Base-by-base conservation (phyloP, 2,329 filamentous ascomycete species). In the Phymatotrichopsis omnivora region DNA sequence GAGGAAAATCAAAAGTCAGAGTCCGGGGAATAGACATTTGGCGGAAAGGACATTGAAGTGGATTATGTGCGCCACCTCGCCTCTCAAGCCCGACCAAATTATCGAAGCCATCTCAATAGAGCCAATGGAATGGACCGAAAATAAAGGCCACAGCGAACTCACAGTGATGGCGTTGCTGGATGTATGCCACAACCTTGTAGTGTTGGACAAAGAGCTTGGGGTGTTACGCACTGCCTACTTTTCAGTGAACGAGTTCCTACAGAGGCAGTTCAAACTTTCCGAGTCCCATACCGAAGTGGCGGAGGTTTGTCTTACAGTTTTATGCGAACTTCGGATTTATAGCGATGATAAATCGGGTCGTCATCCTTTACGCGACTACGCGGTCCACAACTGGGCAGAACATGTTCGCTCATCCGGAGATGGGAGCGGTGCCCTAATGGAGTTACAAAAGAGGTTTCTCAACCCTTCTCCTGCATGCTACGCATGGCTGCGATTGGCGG, bases 171-270 rank as follows among this genome's bases (percentile, higher is more conserved):
- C 3, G 5, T 8, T 43, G 12, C 32, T 43, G 8, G 41, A 43
- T 28, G 37, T 46, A 8, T 49, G 47, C 23, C 36, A 49, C 8
- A 49, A 49, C n/a, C 37, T 49, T 17, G 14, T 49, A 4, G 31
- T 49, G 7, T 33, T 42, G 12, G 42, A 49, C 24, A 17, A 49
- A 22, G 12, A 43, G 23, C 37, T 49, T 1, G 11, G 20, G 6
- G 30, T 46, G 19, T 20, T 49, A 27, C 36, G 47, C 30, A 41
- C 46, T 20, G 42, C 37, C 23, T 42, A 49, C 32, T 43, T 42
- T 31, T 49, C 47, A 6, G 42, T 49, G 7, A 36, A 47, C 1
- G 42, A 49, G 19, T 49, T 44, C 19, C 24, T 44, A 6, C 25
- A 17, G 2, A 8, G 14, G 2, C 25, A 14, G 2, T 31, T 37